Evolutionary conservation across 345 rosid species (phyloP).

Genomic region (Eucalyptus virginea): DNA sequence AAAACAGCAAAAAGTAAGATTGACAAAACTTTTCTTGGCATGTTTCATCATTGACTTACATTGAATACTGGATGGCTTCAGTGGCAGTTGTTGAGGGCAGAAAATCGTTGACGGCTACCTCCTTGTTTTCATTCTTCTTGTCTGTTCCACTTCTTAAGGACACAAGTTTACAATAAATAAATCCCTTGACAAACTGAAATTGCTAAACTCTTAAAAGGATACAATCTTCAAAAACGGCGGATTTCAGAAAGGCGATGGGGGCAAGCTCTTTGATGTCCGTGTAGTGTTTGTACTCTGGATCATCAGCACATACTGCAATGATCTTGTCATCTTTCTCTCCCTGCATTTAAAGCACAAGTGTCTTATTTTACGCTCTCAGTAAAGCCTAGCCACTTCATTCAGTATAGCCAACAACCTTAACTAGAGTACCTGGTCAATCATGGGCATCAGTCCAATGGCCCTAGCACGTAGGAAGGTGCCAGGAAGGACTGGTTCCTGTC

Average conservation of each 20-base stretch:
- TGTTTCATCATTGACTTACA: slow-evolving; percentile 26
- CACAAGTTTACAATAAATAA: not conserved
- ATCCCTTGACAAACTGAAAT: not conserved
- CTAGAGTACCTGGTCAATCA: slow-evolving; percentile 80
- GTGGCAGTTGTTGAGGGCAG: slow-evolving; percentile 54
- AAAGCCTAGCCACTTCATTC: not conserved
- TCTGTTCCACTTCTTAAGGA: slow-evolving; percentile 21
- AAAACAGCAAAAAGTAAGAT: not conserved
- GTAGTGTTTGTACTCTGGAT: slow-evolving; percentile 92
- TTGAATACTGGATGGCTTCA: slow-evolving; percentile 86
- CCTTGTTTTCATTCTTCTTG: slow-evolving; percentile 97
- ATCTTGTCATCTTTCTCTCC: slow-evolving; percentile 99
- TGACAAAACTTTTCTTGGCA: not conserved
- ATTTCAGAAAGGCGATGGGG: slow-evolving; percentile 92
- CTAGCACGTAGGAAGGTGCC: slow-evolving; percentile 92
- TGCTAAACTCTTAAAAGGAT: slow-evolving; percentile 14
- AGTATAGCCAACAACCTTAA: not conserved
- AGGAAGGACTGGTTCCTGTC: slow-evolving; percentile 93
- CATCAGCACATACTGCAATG: slow-evolving; percentile 95
- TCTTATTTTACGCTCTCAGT: not conserved
- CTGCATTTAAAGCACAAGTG: slow-evolving; percentile 6
- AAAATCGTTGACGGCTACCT: slow-evolving; percentile 94
- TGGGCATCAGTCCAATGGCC: slow-evolving; percentile 98
- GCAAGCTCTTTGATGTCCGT: slow-evolving; percentile 85
- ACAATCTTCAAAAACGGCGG: slow-evolving; percentile 96